phyloP scores from a whole-genome alignment of 148 eudicot genomes.

The Gaultheria prostrata region DNA sequence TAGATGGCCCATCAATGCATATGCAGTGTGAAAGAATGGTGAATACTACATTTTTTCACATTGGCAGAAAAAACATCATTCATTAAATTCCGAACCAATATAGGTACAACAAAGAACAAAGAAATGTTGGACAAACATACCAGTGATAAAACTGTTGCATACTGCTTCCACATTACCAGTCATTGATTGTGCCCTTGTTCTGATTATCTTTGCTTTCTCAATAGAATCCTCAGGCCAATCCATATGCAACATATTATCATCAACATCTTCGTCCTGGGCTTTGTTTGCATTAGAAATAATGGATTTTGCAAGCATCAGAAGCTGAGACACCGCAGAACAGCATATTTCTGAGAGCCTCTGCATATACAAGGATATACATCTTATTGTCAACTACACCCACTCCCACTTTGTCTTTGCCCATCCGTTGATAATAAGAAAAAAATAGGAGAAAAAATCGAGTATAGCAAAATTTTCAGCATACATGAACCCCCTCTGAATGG shows the following conservation, averaged over 20 bases:
- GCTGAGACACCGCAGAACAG: constrained; percentile 81
- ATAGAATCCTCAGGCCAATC: constrained; percentile 93
- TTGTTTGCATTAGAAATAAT: constrained; percentile 69
- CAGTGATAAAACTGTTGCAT: constrained; percentile 81
- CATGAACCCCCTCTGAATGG: constrained; percentile 99
- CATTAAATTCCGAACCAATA: background rate
- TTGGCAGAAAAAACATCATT: background rate
- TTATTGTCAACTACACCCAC: constrained; percentile 1
- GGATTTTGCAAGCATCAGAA: constrained; percentile 84
- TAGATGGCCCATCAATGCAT: background rate
- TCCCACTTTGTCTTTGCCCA: background rate
- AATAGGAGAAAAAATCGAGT: background rate
- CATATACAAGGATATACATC: constrained; percentile 10
- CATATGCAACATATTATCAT: constrained; percentile 42
- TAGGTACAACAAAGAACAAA: background rate
- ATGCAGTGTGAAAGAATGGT: background rate
- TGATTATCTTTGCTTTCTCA: constrained; percentile 76
- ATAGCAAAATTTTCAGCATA: constrained; percentile 34
- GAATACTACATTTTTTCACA: background rate
- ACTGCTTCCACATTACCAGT: constrained; percentile 70
- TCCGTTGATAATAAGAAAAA: background rate
- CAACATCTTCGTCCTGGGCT: constrained; percentile 45
- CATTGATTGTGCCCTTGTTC: constrained; percentile 71
- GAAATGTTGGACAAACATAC: constrained; percentile 26
- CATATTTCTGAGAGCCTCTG: constrained; percentile 97